Percentiles rank a stretch among this genome's conserved stretches.
Evolutionary conservation across 352 stramenopile species (phyloP).

Genomic region (Globisporangium cederbergense): DNA sequence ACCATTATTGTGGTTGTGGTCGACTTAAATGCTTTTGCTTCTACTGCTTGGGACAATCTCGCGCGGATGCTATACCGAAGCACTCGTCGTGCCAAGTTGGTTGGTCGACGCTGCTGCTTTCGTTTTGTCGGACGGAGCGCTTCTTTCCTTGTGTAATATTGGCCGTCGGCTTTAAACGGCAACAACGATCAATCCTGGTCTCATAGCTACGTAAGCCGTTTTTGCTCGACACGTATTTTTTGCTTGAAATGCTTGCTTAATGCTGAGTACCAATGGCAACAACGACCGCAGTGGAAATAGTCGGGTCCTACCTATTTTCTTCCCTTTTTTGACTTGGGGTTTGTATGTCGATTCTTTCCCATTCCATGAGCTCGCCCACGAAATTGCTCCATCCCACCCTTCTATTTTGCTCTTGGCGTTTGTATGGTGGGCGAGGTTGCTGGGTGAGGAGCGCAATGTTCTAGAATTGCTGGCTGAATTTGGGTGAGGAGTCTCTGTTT

Average conservation of each 20-base stretch:
- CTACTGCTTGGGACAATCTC: too few relatives aligned
- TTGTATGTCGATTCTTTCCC: slow-evolving; percentile 23
- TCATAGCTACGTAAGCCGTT: too few relatives aligned
- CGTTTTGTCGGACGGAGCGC: too few relatives aligned
- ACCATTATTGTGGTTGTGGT: too few relatives aligned
- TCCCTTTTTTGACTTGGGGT: slow-evolving; percentile 3
- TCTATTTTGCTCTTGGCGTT: neutral
- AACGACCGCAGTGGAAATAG: neutral
- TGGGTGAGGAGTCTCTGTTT: neutral
- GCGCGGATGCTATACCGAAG: too few relatives aligned
- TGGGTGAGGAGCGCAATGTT: neutral
- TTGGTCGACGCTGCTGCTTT: too few relatives aligned
- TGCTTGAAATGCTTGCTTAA: too few relatives aligned
- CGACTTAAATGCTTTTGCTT: too few relatives aligned
- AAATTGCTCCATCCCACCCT: neutral
- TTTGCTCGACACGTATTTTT: neutral
- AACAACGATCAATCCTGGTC: too few relatives aligned
- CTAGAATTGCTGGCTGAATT: neutral
- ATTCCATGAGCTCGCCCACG: neutral
- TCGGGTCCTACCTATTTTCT: slow-evolving; percentile 3
- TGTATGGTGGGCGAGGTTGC: neutral
- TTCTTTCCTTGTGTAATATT: neutral
- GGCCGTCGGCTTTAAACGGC: too few relatives aligned
- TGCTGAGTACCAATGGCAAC: neutral
- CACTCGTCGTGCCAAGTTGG: too few relatives aligned